A percentile compares a stretch with the other conserved stretches of the same genome.
Conservation (phyloP, 2,329 filamentous ascomycete genomes). For the Eutypa lata region DNA sequence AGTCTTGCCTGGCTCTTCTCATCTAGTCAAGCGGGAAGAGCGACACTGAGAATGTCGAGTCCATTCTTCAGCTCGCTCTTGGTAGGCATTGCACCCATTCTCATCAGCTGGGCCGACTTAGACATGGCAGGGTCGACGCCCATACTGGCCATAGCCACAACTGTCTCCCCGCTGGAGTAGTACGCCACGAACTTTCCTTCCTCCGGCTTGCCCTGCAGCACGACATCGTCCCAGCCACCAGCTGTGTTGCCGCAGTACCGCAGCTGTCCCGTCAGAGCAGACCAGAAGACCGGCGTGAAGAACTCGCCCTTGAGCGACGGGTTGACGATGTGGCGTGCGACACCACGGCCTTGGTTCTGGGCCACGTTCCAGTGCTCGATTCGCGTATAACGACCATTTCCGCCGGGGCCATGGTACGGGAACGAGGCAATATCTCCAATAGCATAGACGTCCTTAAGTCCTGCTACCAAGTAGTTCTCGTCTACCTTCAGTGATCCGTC, state of each 20-base stretch:
- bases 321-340: slow-evolving; percentile 72
- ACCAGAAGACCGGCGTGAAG: slow-evolving; percentile 97
- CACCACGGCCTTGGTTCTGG: slow-evolving; percentile 82
- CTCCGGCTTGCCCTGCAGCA: slow-evolving; percentile 73
- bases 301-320: slow-evolving; percentile 58
- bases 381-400: slow-evolving; percentile 67
- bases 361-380: slow-evolving; percentile 99
- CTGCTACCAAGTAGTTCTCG: slow-evolving; percentile 72
- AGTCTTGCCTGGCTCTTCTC: too few relatives aligned
- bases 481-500: slow-evolving; percentile 87
- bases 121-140: slow-evolving; percentile 82
- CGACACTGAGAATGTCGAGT: slow-evolving; percentile 41
- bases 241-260: slow-evolving; percentile 89
- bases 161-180: slow-evolving; percentile 80
- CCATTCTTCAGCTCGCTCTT: slow-evolving; percentile 74
- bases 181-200: slow-evolving; percentile 84
- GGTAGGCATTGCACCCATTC: slow-evolving; percentile 72
- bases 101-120: slow-evolving; percentile 83
- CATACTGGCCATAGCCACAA: slow-evolving; percentile 91
- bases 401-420: slow-evolving; percentile 87
- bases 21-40: slow-evolving; percentile 22
- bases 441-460: slow-evolving; percentile 81
- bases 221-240: slow-evolving; percentile 80
- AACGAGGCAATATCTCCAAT: slow-evolving; percentile 94
- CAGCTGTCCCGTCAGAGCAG: slow-evolving; percentile 81